Evolutionary conservation across 2,329 filamentous ascomycete species (phyloP), one percentile per base, ranked within the genome.

Genomic region (Colletotrichum euphorbiae): DNA sequence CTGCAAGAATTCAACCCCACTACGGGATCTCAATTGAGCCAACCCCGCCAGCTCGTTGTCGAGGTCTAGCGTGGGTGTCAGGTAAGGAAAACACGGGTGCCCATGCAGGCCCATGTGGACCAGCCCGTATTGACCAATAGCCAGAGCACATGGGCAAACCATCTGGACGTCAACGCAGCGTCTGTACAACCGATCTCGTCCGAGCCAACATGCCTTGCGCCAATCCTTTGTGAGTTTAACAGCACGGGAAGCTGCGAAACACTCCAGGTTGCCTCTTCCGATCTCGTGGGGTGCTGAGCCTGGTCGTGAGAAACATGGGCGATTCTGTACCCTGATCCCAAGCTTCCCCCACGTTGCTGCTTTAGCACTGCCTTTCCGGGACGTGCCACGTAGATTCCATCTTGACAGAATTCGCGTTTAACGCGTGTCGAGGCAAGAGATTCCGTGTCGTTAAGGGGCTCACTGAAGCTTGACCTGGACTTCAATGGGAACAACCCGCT

Each of bases 81-180:
- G n/a, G n/a, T n/a, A n/a, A 60, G 48, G 50, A 57, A 19, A 62
- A 67, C n/a, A 61, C 50, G 55, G 43, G 19, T 61, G 62, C 50
- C 62, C 56, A 62, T 67, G 54, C 63, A 33, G 55, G 33, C 17
- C 57, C 42, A 43, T 38, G 66, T 69, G 71, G 67, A 42, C 40
- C 60, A 60, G 40, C 31, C 46, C 63, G 73, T 72, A 74, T 76
- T 74, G 77, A 70, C 80, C 80, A 82, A 82, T 82, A 74, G 73
- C 77, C 81, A 75, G 74, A 74, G 76, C 80, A 82, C 80, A 82
- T 82, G 80, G 71, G 58, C 59, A 70, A 72, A 51, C 46, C 68
- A 69, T 69, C 43, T 69, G 64, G 70, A 31, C 54, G 42, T 45
- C 59, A 56, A 57, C 60, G 36, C 42, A 17, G 38, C 19, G 51